Evolutionary conservation across 257 asterid genomes (phyloP).

Genomic region (Verbascum thapsus): DNA sequence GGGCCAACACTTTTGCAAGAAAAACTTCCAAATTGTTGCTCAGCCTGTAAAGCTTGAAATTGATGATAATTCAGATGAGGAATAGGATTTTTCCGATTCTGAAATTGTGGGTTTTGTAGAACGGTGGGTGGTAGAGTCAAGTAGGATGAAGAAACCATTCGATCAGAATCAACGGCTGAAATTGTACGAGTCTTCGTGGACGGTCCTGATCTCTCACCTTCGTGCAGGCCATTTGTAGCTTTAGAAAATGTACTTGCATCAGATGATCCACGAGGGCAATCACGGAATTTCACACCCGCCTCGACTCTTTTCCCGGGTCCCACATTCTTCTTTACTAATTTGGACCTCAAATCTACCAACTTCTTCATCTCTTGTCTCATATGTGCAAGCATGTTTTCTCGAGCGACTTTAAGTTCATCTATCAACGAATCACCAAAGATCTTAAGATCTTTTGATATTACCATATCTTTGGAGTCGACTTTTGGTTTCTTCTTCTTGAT

Average conservation of each 20-base stretch:
- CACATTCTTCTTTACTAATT: conserved; percentile 15
- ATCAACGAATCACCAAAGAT: conserved; percentile 43
- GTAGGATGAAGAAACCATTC: conserved; percentile 27
- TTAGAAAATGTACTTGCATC: background rate
- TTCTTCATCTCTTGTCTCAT: conserved; percentile 49
- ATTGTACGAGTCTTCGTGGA: conserved; percentile 14
- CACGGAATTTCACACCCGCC: conserved; percentile 24
- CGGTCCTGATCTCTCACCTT: conserved; percentile 14
- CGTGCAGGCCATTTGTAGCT: conserved; percentile 19
- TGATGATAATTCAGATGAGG: conserved; percentile 22
- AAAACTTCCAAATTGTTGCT: conserved; percentile 27
- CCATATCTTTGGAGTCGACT: conserved; percentile 19
- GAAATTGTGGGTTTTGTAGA: conserved; percentile 29
- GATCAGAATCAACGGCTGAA: conserved; percentile 24
- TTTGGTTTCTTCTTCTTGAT: conserved; percentile 27
- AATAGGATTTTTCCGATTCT: conserved; percentile 26
- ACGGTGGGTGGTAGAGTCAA: conserved; percentile 39
- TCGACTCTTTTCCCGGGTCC: conserved; percentile 18
- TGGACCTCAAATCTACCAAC: conserved; percentile 20
- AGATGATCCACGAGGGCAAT: background rate
- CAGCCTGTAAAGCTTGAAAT: conserved; percentile 23
- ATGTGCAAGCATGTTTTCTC: conserved; percentile 43
- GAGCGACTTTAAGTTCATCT: conserved; percentile 47
- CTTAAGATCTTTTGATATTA: conserved; percentile 44
- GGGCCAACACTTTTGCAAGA: conserved; percentile 28